These are phyloP conservation scores for Pseudocercospora musae DNA, from an alignment of 2,329 filamentous ascomycete genomes.

Conservation along the genomic window DNA sequence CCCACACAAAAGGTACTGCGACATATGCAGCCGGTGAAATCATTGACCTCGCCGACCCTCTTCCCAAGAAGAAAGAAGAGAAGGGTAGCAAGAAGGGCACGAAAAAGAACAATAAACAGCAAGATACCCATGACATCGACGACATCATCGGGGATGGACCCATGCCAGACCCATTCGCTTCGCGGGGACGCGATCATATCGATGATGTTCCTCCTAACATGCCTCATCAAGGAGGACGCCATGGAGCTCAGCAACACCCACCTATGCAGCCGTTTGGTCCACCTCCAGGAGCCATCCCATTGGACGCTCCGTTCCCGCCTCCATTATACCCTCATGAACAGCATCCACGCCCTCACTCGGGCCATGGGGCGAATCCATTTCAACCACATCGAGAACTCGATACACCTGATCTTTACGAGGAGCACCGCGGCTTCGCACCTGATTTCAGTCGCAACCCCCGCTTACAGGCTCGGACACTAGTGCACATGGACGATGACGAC, in stretches of 20 bases:
- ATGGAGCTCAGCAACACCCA: neutral
- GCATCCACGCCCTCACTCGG: neutral
- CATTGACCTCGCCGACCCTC: constrained; percentile 7
- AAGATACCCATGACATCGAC: constrained; percentile 1
- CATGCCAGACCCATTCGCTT: neutral
- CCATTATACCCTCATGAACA: neutral
- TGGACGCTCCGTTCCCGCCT: neutral
- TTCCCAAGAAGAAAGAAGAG: neutral
- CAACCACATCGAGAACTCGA: constrained; percentile 6
- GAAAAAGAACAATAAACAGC: neutral
- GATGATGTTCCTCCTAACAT: constrained; percentile 2
- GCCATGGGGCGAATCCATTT: constrained; percentile 1
- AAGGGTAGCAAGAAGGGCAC: neutral
- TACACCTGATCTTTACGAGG: constrained; percentile 7
- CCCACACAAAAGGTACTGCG: neutral
- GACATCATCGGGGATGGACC: neutral
- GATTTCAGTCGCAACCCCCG: neutral
- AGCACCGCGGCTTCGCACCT: neutral
- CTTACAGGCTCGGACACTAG: neutral
- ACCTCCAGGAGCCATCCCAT: neutral
- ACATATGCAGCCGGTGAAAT: constrained; percentile 5
- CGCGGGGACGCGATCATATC: neutral
- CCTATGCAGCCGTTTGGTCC: neutral
- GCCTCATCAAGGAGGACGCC: neutral
- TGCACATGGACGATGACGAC: neutral